These are phyloP conservation scores for Phyllosticta citrichinensis DNA, from an alignment of 2,329 filamentous ascomycete species.

Conservation along the genomic window DNA sequence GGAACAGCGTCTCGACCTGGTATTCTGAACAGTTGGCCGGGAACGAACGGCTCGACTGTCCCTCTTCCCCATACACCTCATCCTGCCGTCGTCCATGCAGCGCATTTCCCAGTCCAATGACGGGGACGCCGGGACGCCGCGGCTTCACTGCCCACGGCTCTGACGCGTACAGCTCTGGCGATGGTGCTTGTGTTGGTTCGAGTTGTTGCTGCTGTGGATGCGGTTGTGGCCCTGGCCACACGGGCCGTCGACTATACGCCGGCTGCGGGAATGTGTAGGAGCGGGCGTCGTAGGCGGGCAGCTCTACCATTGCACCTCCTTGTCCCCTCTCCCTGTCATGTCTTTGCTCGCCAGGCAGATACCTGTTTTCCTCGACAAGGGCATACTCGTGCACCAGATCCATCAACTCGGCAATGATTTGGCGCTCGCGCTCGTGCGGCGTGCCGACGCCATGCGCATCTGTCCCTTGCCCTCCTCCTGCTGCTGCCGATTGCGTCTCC, in stretches of 20 bases:
- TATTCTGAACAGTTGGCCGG: neutral
- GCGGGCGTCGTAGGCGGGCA: neutral
- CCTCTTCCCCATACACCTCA: neutral
- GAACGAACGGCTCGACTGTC: neutral
- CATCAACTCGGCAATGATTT: neutral
- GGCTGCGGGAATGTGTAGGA: neutral
- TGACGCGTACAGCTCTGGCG: neutral
- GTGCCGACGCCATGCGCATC: neutral
- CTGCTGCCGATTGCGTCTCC: neutral
- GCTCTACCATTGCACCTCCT: neutral
- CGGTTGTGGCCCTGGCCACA: neutral
- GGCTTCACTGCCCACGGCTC: neutral
- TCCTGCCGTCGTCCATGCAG: neutral
- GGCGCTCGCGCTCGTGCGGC: neutral
- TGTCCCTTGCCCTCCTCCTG: neutral
- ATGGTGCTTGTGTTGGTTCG: neutral
- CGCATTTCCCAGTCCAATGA: neutral
- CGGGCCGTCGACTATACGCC: neutral
- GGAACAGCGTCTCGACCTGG: neutral
- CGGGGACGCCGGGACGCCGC: neutral
- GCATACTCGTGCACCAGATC: neutral
- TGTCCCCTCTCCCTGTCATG: neutral
- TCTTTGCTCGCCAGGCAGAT: too few relatives aligned
- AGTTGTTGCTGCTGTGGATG: too few relatives aligned
- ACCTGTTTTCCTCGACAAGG: too few relatives aligned